Conservation (phyloP, 306 rosid species). For the Lathyrus aphaca region DNA sequence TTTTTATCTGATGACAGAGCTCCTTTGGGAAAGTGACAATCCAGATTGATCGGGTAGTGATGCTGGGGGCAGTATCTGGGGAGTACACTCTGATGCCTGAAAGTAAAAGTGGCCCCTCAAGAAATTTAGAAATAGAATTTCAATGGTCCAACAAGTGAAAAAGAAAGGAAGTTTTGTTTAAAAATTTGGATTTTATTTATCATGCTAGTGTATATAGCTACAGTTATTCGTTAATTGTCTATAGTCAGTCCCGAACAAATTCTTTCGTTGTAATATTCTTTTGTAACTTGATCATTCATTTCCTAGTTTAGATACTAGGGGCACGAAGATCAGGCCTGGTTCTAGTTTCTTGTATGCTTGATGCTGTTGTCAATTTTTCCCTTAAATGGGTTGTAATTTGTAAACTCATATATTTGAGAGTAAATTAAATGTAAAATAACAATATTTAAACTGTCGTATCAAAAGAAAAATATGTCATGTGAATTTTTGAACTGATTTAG, state of each 20-base stretch:
- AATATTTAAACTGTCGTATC: background rate
- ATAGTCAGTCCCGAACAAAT: conserved; percentile 47
- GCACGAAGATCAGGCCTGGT: conserved; percentile 43
- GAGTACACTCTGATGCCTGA: conserved; percentile 91
- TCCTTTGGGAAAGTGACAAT: conserved; percentile 97
- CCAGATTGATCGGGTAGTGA: conserved; percentile 95
- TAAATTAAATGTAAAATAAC: conserved; percentile 33
- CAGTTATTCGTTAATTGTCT: conserved; percentile 47
- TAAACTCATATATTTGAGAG: conserved; percentile 9
- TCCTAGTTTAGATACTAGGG: conserved; percentile 35
- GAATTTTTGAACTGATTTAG: background rate
- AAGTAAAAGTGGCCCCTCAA: conserved; percentile 88
- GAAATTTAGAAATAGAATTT: conserved; percentile 97
- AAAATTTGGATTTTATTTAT: conserved; percentile 58
- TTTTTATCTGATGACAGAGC: conserved; percentile 61
- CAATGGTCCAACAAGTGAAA: conserved; percentile 91
- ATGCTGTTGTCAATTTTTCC: conserved; percentile 46
- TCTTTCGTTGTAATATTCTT: conserved; percentile 59
- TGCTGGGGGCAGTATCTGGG: conserved; percentile 95
- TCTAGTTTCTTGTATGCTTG: conserved; percentile 34
- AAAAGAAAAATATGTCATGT: background rate
- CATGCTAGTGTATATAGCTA: conserved; percentile 64
- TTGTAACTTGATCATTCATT: conserved; percentile 50
- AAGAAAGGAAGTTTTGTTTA: conserved; percentile 38
- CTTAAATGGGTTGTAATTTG: conserved; percentile 32